Percentiles rank a stretch among this genome's conserved stretches.
Evolutionary conservation across 352 stramenopile genomes (phyloP).

Genomic region (Aphanomyces invadans): DNA sequence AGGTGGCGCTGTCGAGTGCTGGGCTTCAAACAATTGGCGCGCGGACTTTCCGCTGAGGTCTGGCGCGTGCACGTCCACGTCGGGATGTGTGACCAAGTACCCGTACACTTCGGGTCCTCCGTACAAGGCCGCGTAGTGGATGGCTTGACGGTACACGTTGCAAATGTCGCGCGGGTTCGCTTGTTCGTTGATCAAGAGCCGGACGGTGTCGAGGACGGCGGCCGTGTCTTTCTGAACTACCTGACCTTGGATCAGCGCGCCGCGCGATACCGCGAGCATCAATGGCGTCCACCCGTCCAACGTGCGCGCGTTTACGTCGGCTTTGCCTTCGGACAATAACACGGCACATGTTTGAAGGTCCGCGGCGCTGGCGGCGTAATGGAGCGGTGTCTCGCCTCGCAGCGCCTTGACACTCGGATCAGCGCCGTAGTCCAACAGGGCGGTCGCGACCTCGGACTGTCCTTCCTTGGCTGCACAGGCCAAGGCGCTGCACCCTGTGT

Average conservation of each 20-base stretch:
- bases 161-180: slow-evolving; percentile 58
- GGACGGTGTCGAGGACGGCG: slow-evolving; percentile 51
- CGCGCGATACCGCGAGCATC: slow-evolving; percentile 62
- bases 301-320: slow-evolving; percentile 59
- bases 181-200: slow-evolving; percentile 57
- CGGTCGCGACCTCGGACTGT: slow-evolving; percentile 59
- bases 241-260: slow-evolving; percentile 32
- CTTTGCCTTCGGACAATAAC: slow-evolving; percentile 61
- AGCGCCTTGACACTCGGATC: slow-evolving; percentile 55
- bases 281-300: slow-evolving; percentile 61
- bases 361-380: slow-evolving; percentile 67
- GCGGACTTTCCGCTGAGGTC: slow-evolving; percentile 68
- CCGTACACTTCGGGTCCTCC: slow-evolving; percentile 51
- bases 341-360: slow-evolving; percentile 32
- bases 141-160: slow-evolving; percentile 52
- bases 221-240: slow-evolving; percentile 23
- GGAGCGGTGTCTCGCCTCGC: slow-evolving; percentile 61
- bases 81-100: slow-evolving; percentile 35
- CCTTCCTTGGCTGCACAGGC: slow-evolving; percentile 63
- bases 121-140: slow-evolving; percentile 70
- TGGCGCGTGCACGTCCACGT: slow-evolving; percentile 34
- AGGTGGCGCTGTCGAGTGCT: no score
- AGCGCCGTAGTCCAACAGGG: slow-evolving; percentile 73
- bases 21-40: slow-evolving; percentile 19
- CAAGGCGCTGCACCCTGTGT: slow-evolving; percentile 66